Evolutionary conservation across 2,329 filamentous ascomycete genomes (phyloP), one percentile per base, ranked within the genome.

Genomic region (Apiospora sp.): DNA sequence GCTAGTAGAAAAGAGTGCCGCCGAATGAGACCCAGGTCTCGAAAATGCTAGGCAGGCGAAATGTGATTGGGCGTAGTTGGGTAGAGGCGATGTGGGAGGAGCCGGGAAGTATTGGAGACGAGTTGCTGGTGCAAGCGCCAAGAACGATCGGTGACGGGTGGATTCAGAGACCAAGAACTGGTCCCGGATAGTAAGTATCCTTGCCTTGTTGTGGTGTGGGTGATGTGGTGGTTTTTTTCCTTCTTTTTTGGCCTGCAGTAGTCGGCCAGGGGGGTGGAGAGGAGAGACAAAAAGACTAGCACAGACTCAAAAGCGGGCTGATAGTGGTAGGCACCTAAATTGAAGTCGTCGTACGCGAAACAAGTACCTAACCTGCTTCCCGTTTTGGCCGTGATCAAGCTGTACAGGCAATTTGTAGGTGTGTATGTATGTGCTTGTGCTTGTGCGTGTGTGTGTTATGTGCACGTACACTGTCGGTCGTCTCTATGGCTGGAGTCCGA

Each of bases 101-200:
- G 72, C 74, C 74, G 72, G 70, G 73, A 72, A 67, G 70, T 72
- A 73, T 71, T 72, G 72, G 71, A 71, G 69, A 64, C 58, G 58
- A 64, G 34, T 41, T 64, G 58, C 34, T 64, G 58, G 58, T 71
- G 75, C 73, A 72, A 74, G 74, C 74, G 71, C 74, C 69, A 74
- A 74, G 74, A 72, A 71, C 75, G 75, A 76, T 77, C 75, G 74
- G 75, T 72, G 72, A 71, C 70, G 71, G 73, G 72, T 73, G 70
- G 68, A 46, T 54, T 71, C 67, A 69, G 27, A 24, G 67, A 49
- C 48, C 67, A 49, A 49, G 43, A 34, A 69, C 27, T 46, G 67
- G 27, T 48, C 44, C 44, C 44, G 24, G 43, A 37, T 34, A 69
- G 67, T 48, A 49, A 69, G 67, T 48, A 49, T 46, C 67, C 44